Conservation (phyloP, 345 rosid species). For the Gossypium rotundifolium region DNA sequence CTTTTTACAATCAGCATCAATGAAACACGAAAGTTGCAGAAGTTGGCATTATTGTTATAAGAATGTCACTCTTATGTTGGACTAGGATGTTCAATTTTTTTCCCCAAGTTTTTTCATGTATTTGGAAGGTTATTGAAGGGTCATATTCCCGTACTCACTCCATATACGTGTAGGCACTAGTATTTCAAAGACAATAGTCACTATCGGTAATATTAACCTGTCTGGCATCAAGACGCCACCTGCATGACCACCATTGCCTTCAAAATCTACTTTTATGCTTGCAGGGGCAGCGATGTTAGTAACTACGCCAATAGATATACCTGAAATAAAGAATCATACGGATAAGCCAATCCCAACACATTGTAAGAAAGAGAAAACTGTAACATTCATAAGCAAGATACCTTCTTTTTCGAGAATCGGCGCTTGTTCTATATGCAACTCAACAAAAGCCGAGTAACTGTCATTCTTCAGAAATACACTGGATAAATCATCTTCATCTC, state of each 20-base stretch:
- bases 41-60: neutral
- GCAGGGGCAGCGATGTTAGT: slow-evolving; percentile 98
- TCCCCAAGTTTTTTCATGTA: neutral
- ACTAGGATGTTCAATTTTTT: neutral
- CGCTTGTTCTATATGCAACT: slow-evolving; percentile 96
- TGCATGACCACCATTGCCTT: slow-evolving; percentile 95
- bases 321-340: slow-evolving; percentile 28
- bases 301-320: slow-evolving; percentile 73
- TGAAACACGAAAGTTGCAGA: slow-evolving; percentile 1
- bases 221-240: slow-evolving; percentile 93
- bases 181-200: neutral
- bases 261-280: slow-evolving; percentile 82
- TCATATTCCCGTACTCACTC: neutral
- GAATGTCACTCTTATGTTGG: too few species aligned
- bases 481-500: slow-evolving; percentile 46
- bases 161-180: neutral
- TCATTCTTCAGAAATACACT: slow-evolving; percentile 61
- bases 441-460: slow-evolving; percentile 73
- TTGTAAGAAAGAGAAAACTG: neutral
- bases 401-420: slow-evolving; percentile 89
- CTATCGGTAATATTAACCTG: slow-evolving; percentile 36
- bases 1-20: neutral
- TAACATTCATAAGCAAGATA: slow-evolving; percentile 16
- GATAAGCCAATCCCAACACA: slow-evolving; percentile 4
- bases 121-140: neutral